phyloP scores from a whole-genome alignment of 2,329 filamentous ascomycete species.

The Colletotrichum salicis region DNA sequence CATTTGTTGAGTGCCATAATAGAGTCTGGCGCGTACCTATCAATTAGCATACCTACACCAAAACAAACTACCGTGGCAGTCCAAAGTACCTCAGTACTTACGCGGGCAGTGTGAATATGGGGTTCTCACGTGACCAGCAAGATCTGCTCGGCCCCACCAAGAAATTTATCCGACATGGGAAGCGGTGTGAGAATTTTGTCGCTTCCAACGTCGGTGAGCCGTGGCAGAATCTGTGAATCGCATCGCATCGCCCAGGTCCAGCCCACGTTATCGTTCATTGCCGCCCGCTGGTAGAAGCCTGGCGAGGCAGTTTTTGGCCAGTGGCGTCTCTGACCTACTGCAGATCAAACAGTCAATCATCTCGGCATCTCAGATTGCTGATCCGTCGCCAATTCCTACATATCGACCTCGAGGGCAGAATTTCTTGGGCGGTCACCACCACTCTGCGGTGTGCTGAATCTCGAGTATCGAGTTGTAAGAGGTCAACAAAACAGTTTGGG shows the following conservation, averaged over 20 bases:
- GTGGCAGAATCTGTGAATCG: slow-evolving; percentile 49
- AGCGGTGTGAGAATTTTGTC: slow-evolving; percentile 54
- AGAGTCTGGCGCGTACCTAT: too few species aligned
- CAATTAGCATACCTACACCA: too few species aligned
- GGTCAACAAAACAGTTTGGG: slow-evolving; percentile 2
- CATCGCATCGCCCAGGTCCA: slow-evolving; percentile 27
- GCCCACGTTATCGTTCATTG: slow-evolving; percentile 17
- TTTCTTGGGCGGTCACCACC: slow-evolving; percentile 32
- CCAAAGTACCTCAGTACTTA: neutral
- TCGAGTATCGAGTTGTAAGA: slow-evolving; percentile 10
- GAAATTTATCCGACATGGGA: slow-evolving; percentile 31
- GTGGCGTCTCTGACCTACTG: neutral
- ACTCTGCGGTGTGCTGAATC: slow-evolving; percentile 17
- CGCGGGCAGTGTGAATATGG: neutral
- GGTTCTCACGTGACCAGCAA: slow-evolving; percentile 5
- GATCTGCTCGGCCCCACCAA: slow-evolving; percentile 4
- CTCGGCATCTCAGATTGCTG: slow-evolving; percentile 6
- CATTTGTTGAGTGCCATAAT: too few species aligned
- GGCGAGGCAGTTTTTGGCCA: slow-evolving; percentile 30
- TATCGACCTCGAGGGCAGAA: slow-evolving; percentile 26
- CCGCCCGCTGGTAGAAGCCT: slow-evolving; percentile 21
- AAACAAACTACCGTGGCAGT: too few species aligned
- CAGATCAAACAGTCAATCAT: neutral
- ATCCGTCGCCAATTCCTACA: slow-evolving; percentile 22
- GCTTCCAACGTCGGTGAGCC: slow-evolving; percentile 45